These are phyloP conservation scores for Fusarium nurragi DNA, from an alignment of 2,329 filamentous ascomycete genomes.

Conservation along the genomic window DNA sequence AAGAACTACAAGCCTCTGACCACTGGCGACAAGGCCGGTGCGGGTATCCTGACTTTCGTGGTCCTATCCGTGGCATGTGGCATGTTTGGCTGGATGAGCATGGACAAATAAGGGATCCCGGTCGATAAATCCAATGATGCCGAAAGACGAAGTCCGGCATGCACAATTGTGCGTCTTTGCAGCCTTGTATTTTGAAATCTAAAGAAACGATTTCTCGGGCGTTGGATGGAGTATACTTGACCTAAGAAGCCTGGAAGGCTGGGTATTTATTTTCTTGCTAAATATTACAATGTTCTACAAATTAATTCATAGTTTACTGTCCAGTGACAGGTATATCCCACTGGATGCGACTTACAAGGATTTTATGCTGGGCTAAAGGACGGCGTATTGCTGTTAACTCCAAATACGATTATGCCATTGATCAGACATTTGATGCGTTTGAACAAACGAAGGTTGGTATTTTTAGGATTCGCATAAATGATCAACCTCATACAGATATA, in stretches of 20 bases:
- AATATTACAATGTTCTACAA: slow-evolving; percentile 15
- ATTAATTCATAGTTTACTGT: not conserved
- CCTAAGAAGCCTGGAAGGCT: slow-evolving; percentile 37
- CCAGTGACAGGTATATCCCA: not conserved
- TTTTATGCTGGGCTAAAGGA: not conserved
- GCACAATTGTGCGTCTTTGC: slow-evolving; percentile 23
- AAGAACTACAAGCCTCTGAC: slow-evolving; percentile 50
- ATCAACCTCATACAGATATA: too few species aligned
- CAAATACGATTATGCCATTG: not conserved
- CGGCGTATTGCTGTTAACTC: not conserved
- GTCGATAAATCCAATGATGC: slow-evolving; percentile 18
- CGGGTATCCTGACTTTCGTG: slow-evolving; percentile 59
- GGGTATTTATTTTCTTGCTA: slow-evolving; percentile 14
- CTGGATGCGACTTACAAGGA: not conserved
- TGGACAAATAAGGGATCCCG: slow-evolving; percentile 45
- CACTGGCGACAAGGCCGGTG: slow-evolving; percentile 58
- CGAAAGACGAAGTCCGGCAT: slow-evolving; percentile 11
- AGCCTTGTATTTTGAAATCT: slow-evolving; percentile 26
- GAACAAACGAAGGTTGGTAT: not conserved
- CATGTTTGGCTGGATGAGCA: slow-evolving; percentile 61
- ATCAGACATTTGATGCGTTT: not conserved
- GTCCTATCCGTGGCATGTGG: slow-evolving; percentile 53
- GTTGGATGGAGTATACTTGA: slow-evolving; percentile 42
- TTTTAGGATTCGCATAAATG: too few species aligned
- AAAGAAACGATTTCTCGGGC: slow-evolving; percentile 33